Conservation (phyloP, 2,329 filamentous ascomycete genomes). For the Aspergillus terreus region DNA sequence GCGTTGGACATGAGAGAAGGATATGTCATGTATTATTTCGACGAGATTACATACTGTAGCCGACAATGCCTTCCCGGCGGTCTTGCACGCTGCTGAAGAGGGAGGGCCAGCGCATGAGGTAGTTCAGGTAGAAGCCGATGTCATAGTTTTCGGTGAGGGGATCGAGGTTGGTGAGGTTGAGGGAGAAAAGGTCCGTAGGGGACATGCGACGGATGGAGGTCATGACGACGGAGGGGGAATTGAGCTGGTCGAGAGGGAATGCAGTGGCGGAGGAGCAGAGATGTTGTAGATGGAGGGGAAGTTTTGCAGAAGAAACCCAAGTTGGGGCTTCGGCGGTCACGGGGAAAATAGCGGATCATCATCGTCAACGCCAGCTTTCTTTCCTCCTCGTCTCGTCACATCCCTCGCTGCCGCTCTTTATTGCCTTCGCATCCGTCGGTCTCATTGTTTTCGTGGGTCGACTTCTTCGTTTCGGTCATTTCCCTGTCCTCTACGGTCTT, state of each 20-base stretch:
- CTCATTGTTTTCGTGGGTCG: not conserved
- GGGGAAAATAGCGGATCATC: conserved; percentile 11
- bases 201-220: conserved; percentile 81
- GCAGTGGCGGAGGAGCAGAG: not conserved
- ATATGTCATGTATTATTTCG: not conserved
- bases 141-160: conserved; percentile 98
- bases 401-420: not conserved
- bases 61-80: conserved; percentile 80
- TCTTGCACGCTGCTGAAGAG: conserved; percentile 92
- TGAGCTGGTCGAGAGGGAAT: not conserved
- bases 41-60: conserved; percentile 67
- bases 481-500: not conserved
- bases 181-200: conserved; percentile 77
- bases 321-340: conserved; percentile 26
- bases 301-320: conserved; percentile 4
- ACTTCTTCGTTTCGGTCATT: conserved; percentile 1
- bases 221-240: conserved; percentile 52
- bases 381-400: not conserved
- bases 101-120: conserved; percentile 92
- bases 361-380: not conserved
- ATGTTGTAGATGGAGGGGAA: not conserved
- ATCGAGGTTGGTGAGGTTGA: conserved; percentile 94
- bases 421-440: not conserved
- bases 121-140: conserved; percentile 90
- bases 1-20: not conserved